phyloP scores from a whole-genome alignment of 2,329 filamentous ascomycete genomes.

The Colletotrichum melonis region DNA sequence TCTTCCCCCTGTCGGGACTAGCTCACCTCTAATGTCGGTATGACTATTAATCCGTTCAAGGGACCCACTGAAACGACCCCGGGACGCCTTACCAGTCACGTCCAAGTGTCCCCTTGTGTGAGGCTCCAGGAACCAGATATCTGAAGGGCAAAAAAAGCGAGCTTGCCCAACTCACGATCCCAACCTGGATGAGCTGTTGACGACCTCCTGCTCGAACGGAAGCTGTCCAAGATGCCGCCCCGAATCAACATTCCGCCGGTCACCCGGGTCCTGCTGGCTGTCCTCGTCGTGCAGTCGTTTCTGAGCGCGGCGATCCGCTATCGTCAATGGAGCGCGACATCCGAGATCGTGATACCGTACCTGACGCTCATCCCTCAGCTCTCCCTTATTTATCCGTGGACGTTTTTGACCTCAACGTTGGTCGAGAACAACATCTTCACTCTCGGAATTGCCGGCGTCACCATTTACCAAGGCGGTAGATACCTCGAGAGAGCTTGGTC shows the following conservation, averaged over 20 bases:
- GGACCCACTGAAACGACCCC: conserved; percentile 25
- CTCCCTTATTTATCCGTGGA: conserved; percentile 93
- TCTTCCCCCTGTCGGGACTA: conserved; percentile 2
- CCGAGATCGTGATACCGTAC: conserved; percentile 82
- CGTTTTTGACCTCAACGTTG: conserved; percentile 84
- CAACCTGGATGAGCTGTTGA: conserved; percentile 32
- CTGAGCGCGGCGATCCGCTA: conserved; percentile 85
- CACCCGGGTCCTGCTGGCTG: conserved; percentile 83
- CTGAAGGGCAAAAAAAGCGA: conserved; percentile 21
- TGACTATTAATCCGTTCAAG: background rate
- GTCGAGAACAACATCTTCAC: conserved; percentile 96
- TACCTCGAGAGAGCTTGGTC: conserved; percentile 98
- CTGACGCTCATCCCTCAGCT: conserved; percentile 86
- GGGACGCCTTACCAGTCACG: conserved; percentile 23
- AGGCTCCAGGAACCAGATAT: conserved; percentile 18
- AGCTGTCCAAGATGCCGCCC: conserved; percentile 70
- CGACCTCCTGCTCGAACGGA: conserved; percentile 26
- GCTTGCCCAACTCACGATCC: conserved; percentile 24
- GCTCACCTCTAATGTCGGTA: background rate
- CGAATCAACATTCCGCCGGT: conserved; percentile 94
- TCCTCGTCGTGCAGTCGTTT: conserved; percentile 80
- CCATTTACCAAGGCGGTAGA: conserved; percentile 90
- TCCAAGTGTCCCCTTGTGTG: conserved; percentile 27
- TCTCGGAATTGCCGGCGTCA: conserved; percentile 78
- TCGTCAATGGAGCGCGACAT: conserved; percentile 72